A percentile compares a stretch with the other conserved stretches of the same genome.
Conservation (phyloP, 192 early-diverging fungal species). For the Gryganskiella cystojenkinii region DNA sequence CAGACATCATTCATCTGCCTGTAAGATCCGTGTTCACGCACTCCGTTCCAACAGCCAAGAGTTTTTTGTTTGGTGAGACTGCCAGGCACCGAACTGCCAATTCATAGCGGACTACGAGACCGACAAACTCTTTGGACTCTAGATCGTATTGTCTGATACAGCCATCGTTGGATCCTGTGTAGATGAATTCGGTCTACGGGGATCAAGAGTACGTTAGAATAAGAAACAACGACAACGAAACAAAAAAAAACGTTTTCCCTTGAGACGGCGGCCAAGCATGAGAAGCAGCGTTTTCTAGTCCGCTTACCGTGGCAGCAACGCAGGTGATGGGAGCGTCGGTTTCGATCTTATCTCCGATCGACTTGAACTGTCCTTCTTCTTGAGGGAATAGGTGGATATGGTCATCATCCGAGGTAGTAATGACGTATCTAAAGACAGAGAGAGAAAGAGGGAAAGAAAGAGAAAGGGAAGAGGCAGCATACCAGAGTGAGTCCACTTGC, state of each 20-base stretch:
- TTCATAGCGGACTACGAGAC: constrained; percentile 20
- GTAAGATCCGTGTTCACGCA: too few species aligned
- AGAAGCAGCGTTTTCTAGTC: too few species aligned
- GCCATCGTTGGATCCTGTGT: constrained; percentile 20
- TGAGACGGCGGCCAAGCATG: too few species aligned
- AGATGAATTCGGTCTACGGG: constrained; percentile 19
- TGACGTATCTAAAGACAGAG: constrained; percentile 2
- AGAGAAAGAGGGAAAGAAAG: too few species aligned
- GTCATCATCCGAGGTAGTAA: constrained; percentile 24
- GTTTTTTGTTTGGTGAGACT: constrained; percentile 11
- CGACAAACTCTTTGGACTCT: background rate
- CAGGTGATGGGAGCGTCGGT: constrained; percentile 16
- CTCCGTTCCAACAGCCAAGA: constrained; percentile 39
- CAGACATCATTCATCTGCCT: background rate
- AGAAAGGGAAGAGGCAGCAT: too few species aligned
- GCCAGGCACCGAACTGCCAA: constrained; percentile 32
- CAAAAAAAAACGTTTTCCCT: too few species aligned
- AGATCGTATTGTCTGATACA: constrained; percentile 28
- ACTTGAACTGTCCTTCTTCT: background rate
- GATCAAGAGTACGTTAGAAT: too few species aligned
- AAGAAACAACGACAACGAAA: too few species aligned
- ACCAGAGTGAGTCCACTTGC: too few species aligned
- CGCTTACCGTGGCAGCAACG: constrained; percentile 33
- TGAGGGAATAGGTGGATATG: constrained; percentile 27
- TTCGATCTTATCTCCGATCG: constrained; percentile 12